Base-by-base conservation (phyloP, 1,284 basidiomycete species). In the Cyathus olla region DNA sequence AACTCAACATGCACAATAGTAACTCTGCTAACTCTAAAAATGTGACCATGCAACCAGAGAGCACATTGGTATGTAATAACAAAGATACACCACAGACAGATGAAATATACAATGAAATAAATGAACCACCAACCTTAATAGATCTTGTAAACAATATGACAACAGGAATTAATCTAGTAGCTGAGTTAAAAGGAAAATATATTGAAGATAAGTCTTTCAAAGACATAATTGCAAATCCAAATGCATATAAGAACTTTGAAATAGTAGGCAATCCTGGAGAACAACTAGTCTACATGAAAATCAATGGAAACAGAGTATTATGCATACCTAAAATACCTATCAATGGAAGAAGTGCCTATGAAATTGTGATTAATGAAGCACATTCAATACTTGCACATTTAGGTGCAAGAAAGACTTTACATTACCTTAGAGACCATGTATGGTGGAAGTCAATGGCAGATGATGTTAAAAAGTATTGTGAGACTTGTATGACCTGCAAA, bases 391-490 rank as follows among this genome's bases (percentile, higher is more conserved):
- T 73, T 9, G 74, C 71, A 4, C 73, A 80, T 55, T 59, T 76
- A 4, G 78, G 77, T 2, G 26, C 60, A 8, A 44, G 39, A 9
- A 79, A 78, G 57, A 79, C 76, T 1, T n/a, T 73, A 6, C 28
- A 54, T 2, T 71, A 67, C 47, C 58, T 77, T 15, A 31, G 68
- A 15, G 63, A 69, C 4, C 40, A 69, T 21, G 71, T 75, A 28
- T 80, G 76, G 73, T 80, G 79, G 78, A 58, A 66, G 53, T 54
- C 56, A 29, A 54, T 78, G 62, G 57, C 59, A 2, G 3, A 73
- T 78, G 46, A 61, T 70, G 0, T 22, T n/a, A n/a, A 37, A 9
- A 46, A 47, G 11, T 78, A 61, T 56, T 74, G 70, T 57, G 39
- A 61, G 0, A 54, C 65, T 2, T 81, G 79, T 61, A 53, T 54